Base-by-base conservation (phyloP, 495 filamentous ascomycete species). In the Neurospora pannonica region DNA sequence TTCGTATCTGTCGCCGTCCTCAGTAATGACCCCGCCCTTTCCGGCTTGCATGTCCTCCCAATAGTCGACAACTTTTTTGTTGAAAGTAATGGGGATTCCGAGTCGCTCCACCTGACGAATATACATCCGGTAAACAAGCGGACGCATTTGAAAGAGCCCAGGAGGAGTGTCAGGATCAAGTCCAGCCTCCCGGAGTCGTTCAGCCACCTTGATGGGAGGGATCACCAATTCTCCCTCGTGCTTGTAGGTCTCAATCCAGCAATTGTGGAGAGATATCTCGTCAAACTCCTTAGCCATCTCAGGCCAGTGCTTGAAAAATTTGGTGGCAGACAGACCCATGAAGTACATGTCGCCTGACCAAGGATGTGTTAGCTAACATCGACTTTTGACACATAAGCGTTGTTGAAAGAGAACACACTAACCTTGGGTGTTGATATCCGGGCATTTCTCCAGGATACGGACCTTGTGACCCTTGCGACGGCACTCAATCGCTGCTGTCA, bases 401-500 rank as follows among this genome's bases (percentile, higher is more conserved):
- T 54, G 46, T 24, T 36, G 60, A 60, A 17, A 31, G 71, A 74
- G 60, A 67, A 74, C 70, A 62, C 60, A 84, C 81, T 83, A 21
- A 79, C 81, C 54, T 67, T 67, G 54, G 4, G 83, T 83, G 72
- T 82, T 84, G 72, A 84, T 83, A 34, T 82, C 78, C 48, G 76
- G 73, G 73, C 85, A 82, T 46, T 85, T 82, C 78, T 91, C 89
- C n/a, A 89, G 77, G 34, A 91, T 79, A 40, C 81, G 78, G 39
- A 91, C 90, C 62, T 84, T 86, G 74, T 92, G 89, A 4, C 90
- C 90, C 80, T 92, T 90, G 31, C 89, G 85, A 70, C 84, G 78
- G 74, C 88, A 89, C 82, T 92, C 90, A 37, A 92, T 86, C n/a
- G 88, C 86, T 4, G 88, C 88, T 0, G 88, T 89, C 28, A 92